phyloP scores from a whole-genome alignment of 2,329 filamentous ascomycete genomes.

The Endocalyx cinctus region DNA sequence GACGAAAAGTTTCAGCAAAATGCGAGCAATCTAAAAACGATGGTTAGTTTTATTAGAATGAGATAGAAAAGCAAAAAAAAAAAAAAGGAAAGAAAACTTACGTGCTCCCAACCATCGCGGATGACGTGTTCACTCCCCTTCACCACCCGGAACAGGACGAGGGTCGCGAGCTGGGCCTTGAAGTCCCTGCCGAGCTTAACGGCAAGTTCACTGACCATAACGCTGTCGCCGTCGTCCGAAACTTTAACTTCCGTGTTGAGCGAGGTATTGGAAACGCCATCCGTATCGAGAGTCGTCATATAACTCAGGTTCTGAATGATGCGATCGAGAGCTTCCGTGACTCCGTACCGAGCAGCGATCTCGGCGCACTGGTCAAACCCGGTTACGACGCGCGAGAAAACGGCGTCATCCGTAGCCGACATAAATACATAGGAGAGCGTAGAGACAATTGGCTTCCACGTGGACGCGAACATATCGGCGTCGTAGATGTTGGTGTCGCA shows the following conservation, averaged over 20 bases:
- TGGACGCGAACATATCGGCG: constrained; percentile 94
- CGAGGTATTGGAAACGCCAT: constrained; percentile 71
- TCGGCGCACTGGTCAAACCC: constrained; percentile 95
- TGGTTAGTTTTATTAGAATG: constrained; percentile 30
- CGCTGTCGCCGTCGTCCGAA: constrained; percentile 67
- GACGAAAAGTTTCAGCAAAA: constrained; percentile 92
- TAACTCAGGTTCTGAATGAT: constrained; percentile 86
- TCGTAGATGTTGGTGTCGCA: constrained; percentile 94
- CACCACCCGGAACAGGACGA: constrained; percentile 92
- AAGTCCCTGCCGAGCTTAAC: constrained; percentile 94
- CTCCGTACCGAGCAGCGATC: constrained; percentile 78
- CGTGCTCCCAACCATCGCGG: constrained; percentile 71
- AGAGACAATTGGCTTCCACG: constrained; percentile 91
- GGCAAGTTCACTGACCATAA: constrained; percentile 98
- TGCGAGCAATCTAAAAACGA: constrained; percentile 74
- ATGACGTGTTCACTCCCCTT: constrained; percentile 78
- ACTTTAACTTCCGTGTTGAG: constrained; percentile 95
- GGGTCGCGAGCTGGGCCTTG: constrained; percentile 85
- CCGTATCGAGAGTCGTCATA: constrained; percentile 82
- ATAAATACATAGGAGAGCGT: constrained; percentile 98
- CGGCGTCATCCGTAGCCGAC: constrained; percentile 93
- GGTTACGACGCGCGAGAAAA: constrained; percentile 87
- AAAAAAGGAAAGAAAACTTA: constrained; percentile 38
- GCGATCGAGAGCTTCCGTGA: constrained; percentile 84
- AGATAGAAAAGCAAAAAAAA: constrained; percentile 3